Base-by-base conservation (phyloP, 805 yeast genomes). In the Cyberlindnera euphorbiiphila region DNA sequence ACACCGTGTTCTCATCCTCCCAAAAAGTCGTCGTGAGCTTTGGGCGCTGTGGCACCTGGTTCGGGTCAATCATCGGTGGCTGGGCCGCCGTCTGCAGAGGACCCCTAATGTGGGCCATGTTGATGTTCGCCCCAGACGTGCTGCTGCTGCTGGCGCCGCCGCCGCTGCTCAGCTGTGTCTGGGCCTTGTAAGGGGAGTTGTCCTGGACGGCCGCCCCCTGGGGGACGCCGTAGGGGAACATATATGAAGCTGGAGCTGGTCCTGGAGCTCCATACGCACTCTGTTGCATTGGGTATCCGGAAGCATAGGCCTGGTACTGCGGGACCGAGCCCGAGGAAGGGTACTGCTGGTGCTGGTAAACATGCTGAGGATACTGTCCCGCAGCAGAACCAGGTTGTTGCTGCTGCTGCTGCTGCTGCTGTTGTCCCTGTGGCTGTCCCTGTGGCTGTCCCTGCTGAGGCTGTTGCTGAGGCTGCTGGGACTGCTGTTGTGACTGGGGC, bases 1-100 rank as follows among this genome's bases (percentile, higher is more conserved):
- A 79, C 29, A 79, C 62, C 1, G 86, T 79, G 49, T 76, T 76
- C 50, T 79, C 85, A 53, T 79, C 85, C 59, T 79, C 85, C 85
- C 85, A 79, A 78, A 78, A 77, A 10, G 84, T 78, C 17, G 85
- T 79, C 31, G 85, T 78, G 40, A 79, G 78, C 45, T 81, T 66
- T 8, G 83, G 85, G 8, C 44, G 37, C 34, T 66, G 58, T 3
- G 57, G 61, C 9, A 46, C 29, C 31, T 47, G 59, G 37, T 42
- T 54, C n/a, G 54, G 54, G 36, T 57, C 57, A 16, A 47, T 33
- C 19, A 50, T 13, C 15, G 45, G 46, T 2, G 52, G 47, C 30
- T 43, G 55, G 1, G 47, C 27, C 12, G 49, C 40, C 14, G 49
- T 30, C 28, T 41, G 51, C 15, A 37, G 21, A 1, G 47, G 48